A percentile compares a stretch with the other conserved stretches of the same genome.
phyloP scores from a whole-genome alignment of 352 stramenopile genomes.

The Globisporangium lucens region DNA sequence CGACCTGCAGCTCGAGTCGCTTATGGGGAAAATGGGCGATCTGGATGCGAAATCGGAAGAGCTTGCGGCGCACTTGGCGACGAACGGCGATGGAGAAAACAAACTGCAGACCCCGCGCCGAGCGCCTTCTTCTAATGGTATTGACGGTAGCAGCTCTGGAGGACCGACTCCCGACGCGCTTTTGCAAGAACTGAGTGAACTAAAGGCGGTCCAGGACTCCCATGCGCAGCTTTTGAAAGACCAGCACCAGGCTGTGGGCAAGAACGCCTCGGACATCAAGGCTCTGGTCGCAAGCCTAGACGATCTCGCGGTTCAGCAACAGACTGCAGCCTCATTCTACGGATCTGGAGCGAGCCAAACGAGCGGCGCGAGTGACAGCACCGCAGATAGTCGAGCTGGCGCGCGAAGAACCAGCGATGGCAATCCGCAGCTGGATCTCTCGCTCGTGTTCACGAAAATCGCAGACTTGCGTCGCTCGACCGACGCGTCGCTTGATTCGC shows the following conservation, averaged over 20 bases:
- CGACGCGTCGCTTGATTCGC: constrained; percentile 49
- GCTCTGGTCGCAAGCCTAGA: constrained; percentile 43
- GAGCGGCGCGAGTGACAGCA: background rate
- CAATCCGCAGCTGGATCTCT: constrained; percentile 55
- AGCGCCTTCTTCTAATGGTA: background rate
- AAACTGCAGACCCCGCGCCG: background rate
- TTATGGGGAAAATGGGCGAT: constrained; percentile 31
- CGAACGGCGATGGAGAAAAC: background rate
- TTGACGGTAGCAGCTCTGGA: constrained; percentile 9
- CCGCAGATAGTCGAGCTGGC: background rate
- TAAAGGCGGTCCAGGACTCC: constrained; percentile 38
- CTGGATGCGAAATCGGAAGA: constrained; percentile 26
- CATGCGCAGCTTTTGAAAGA: constrained; percentile 41
- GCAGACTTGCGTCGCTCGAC: constrained; percentile 60
- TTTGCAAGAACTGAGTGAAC: constrained; percentile 48
- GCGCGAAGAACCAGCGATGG: constrained; percentile 8
- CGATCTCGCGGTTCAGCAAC: constrained; percentile 52
- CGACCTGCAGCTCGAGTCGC: constrained; percentile 31
- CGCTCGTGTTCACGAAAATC: constrained; percentile 80
- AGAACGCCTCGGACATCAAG: constrained; percentile 50
- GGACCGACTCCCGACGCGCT: constrained; percentile 17
- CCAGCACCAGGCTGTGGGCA: constrained; percentile 38
- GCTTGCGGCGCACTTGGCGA: background rate
- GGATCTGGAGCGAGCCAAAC: constrained; percentile 12
- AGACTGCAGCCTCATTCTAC: constrained; percentile 34